A percentile compares a stretch with the other conserved stretches of the same genome.
These are phyloP conservation scores for Podosphaera xanthii DNA, from an alignment of 2,329 filamentous ascomycete species.

Conservation along the genomic window DNA sequence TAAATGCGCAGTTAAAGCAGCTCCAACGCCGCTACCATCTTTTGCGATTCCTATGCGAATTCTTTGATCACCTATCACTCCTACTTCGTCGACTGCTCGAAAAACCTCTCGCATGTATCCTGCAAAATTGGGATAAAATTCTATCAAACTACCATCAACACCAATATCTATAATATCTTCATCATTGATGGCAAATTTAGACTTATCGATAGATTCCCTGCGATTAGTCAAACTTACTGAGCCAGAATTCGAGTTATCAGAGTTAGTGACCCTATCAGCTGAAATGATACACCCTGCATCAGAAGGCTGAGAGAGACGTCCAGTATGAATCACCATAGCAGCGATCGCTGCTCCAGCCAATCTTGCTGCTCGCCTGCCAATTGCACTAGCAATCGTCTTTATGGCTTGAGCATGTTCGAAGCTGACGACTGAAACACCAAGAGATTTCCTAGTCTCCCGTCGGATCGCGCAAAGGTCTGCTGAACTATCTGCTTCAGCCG, in stretches of 20 bases:
- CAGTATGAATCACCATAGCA: slow-evolving; percentile 62
- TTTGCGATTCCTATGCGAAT: slow-evolving; percentile 91
- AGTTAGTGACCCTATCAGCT: slow-evolving; percentile 9
- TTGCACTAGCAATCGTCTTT: slow-evolving; percentile 58
- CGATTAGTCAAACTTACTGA: slow-evolving; percentile 10
- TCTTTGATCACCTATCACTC: slow-evolving; percentile 54
- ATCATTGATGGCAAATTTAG: slow-evolving; percentile 11
- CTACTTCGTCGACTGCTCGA: slow-evolving; percentile 53
- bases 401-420: slow-evolving; percentile 74
- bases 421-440: slow-evolving; percentile 54
- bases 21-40: slow-evolving; percentile 88
- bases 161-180: slow-evolving; percentile 69
- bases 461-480: slow-evolving; percentile 50
- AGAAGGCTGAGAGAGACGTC: slow-evolving; percentile 39
- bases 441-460: slow-evolving; percentile 52
- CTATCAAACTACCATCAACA: slow-evolving; percentile 81
- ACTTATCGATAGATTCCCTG: slow-evolving; percentile 11
- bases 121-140: slow-evolving; percentile 87
- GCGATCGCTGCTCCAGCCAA: slow-evolving; percentile 73
- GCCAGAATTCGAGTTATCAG: slow-evolving; percentile 10
- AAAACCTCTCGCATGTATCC: slow-evolving; percentile 71
- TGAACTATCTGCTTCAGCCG: slow-evolving; percentile 60
- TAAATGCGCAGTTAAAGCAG: slow-evolving; percentile 80
- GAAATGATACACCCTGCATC: slow-evolving; percentile 4
- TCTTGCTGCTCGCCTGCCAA: slow-evolving; percentile 72